These are phyloP conservation scores for Nitzschia putrida DNA, from an alignment of 108 stramenopile species.

Conservation along the genomic window DNA sequence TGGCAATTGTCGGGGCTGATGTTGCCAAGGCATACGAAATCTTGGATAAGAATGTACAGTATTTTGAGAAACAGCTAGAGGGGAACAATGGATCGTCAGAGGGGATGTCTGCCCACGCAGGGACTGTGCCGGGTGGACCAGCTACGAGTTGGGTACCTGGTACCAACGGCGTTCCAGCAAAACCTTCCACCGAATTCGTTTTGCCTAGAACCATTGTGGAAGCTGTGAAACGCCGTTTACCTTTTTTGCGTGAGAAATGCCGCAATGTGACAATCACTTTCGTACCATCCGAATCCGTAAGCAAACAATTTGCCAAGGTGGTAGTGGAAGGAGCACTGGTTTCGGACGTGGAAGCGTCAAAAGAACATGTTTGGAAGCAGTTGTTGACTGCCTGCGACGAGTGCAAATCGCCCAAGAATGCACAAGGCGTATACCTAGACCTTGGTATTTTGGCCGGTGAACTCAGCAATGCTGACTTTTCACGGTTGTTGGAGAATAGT, in stretches of 20 bases:
- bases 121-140: background rate
- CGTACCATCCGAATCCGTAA: constrained; percentile 76
- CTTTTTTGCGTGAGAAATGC: constrained; percentile 54
- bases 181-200: constrained; percentile 50
- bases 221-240: constrained; percentile 57
- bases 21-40: constrained; percentile 54
- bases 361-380: constrained; percentile 54
- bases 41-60: constrained; percentile 62
- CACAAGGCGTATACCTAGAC: constrained; percentile 56
- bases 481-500: constrained; percentile 46
- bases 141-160: background rate
- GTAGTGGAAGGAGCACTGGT: constrained; percentile 46
- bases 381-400: constrained; percentile 54
- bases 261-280: constrained; percentile 62
- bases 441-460: constrained; percentile 70
- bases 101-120: background rate
- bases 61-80: constrained; percentile 17
- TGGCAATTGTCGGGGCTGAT: constrained; percentile 62
- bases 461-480: constrained; percentile 61
- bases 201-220: constrained; percentile 74
- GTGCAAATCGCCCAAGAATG: constrained; percentile 50
- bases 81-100: background rate
- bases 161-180: background rate
- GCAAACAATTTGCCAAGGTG: constrained; percentile 77
- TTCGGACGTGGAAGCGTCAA: constrained; percentile 45